Percentiles rank a stretch among this genome's conserved stretches.
These are phyloP conservation scores for Penicillium pulvis DNA, from an alignment of 495 filamentous ascomycete genomes.

Conservation along the genomic window DNA sequence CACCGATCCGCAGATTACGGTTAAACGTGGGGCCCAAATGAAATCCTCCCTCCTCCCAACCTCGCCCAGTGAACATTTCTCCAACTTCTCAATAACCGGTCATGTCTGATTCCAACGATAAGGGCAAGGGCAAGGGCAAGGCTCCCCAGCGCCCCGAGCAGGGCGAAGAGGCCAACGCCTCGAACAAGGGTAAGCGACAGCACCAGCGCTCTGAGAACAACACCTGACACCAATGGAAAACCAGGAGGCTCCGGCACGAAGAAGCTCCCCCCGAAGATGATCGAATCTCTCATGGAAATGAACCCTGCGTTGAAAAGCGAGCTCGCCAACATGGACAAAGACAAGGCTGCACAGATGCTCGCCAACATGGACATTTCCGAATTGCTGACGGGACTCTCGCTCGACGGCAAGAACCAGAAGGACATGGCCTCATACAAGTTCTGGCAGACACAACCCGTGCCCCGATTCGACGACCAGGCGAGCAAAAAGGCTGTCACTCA, in stretches of 20 bases:
- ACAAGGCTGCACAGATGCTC: constrained; percentile 62
- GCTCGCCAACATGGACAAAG: constrained; percentile 45
- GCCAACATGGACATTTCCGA: constrained; percentile 75
- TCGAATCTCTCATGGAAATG: constrained; percentile 47
- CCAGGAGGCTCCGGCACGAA: constrained; percentile 32
- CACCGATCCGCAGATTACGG: constrained; percentile 25
- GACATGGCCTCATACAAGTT: constrained; percentile 98
- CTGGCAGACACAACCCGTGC: constrained; percentile 96
- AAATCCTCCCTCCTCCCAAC: constrained; percentile 27
- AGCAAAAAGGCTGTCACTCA: constrained; percentile 46
- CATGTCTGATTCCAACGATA: constrained; percentile 38
- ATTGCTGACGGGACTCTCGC: constrained; percentile 75
- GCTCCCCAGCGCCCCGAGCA: constrained; percentile 31
- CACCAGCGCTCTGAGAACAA: constrained; percentile 4
- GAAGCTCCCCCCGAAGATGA: constrained; percentile 45
- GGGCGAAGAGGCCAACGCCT: constrained; percentile 5
- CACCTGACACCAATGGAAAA: constrained; percentile 14
- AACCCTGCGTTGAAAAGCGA: constrained; percentile 55
- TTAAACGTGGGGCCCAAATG: constrained; percentile 38
- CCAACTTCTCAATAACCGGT: constrained; percentile 9
- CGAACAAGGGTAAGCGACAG: constrained; percentile 14
- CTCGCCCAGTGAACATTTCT: constrained; percentile 11
- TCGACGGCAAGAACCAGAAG: constrained; percentile 83
- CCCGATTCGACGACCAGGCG: constrained; percentile 66
- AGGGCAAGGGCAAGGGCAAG: constrained; percentile 50